A percentile compares a stretch with the other conserved stretches of the same genome.
phyloP scores from a whole-genome alignment of 2,329 filamentous ascomycete species.

The Aspergillus sp. region DNA sequence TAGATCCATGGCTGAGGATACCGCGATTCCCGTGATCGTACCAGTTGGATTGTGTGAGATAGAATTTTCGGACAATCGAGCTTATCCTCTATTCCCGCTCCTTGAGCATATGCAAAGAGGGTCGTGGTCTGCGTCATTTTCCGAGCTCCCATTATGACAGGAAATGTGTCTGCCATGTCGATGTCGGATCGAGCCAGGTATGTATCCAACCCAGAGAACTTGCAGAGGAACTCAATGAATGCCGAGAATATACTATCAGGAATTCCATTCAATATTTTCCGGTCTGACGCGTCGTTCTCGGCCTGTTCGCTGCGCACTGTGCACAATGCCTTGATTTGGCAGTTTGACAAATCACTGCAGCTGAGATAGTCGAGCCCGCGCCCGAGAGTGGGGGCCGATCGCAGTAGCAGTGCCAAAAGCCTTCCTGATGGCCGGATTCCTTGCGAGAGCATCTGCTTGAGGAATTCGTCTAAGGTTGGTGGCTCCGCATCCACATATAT shows the following conservation, averaged over 20 bases:
- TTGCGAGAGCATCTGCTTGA: slow-evolving; percentile 40
- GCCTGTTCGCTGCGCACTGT: slow-evolving; percentile 12
- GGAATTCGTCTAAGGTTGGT: slow-evolving; percentile 44
- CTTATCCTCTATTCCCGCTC: slow-evolving; percentile 4
- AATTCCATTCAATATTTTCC: slow-evolving; percentile 17
- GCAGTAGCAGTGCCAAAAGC: slow-evolving; percentile 44
- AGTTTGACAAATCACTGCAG: slow-evolving; percentile 24
- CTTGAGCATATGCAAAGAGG: slow-evolving; percentile 12
- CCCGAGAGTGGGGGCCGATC: slow-evolving; percentile 29
- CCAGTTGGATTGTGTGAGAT: slow-evolving; percentile 28
- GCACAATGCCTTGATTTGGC: slow-evolving; percentile 22
- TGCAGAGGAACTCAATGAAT: slow-evolving; percentile 36
- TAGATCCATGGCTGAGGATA: slow-evolving; percentile 28
- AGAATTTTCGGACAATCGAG: slow-evolving; percentile 19
- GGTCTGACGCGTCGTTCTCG: slow-evolving; percentile 8
- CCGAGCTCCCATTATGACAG: slow-evolving; percentile 13
- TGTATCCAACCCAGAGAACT: slow-evolving; percentile 14
- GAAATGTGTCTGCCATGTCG: slow-evolving; percentile 19
- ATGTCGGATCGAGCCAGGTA: slow-evolving; percentile 7
- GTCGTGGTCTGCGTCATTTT: slow-evolving; percentile 7
- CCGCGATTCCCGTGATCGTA: slow-evolving; percentile 19
- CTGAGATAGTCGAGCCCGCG: slow-evolving; percentile 36
- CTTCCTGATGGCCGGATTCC: slow-evolving; percentile 34
- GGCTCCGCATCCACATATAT: slow-evolving; percentile 48
- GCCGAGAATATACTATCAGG: slow-evolving; percentile 34